Base-by-base conservation (phyloP, 441 rosid species). In the Sinapis alba region DNA sequence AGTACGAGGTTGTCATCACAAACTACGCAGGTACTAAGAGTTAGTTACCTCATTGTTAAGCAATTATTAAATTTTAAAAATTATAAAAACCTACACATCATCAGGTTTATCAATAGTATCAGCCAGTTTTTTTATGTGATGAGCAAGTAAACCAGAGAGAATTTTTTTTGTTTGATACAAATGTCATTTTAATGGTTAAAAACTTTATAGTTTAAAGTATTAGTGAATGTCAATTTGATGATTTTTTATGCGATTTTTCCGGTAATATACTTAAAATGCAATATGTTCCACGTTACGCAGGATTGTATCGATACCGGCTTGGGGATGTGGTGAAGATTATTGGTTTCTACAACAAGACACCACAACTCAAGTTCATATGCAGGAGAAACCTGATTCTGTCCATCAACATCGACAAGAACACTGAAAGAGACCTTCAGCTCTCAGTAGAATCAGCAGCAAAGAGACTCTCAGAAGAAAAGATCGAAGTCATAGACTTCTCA, bases 361-460 rank as follows among this genome's bases (percentile, higher is more conserved):
- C 99, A 0, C 87, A 89, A 74, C 91, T 93, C 6, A 88, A 90
- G 54, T 96, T 96, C 51, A 72, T 93, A 2, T 86, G 93, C 84
- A 81, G 99, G 81, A 91, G 87, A 24, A 96, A 89, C 78, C 86
- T 93, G 1, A 59, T 91, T 20, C 97, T 91, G 1, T 84, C 83
- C 23, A 85, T 96, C 77, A 93, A 96, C 90, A 96, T 91, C 12
- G 99, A 96, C 86, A 96, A 96, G 86, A 93, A 89, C 92, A 90
- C 97, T 0, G 99, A 93, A 68, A 78, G 88, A 53, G 99, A 96
- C 81, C 75, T 96, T 51, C 98, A 96, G 84, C 65, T 93, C 3
- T 79, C 96, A 0, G 96, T 91, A 0, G 94, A 89, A 43, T 83
- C 80, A 10, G 98, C 98, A 4, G 86, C 84, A 15, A 87, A 87